Percentiles rank a stretch among this genome's conserved stretches.
phyloP scores from a whole-genome alignment of 306 rosid genomes.

The Dryas octopetala region DNA sequence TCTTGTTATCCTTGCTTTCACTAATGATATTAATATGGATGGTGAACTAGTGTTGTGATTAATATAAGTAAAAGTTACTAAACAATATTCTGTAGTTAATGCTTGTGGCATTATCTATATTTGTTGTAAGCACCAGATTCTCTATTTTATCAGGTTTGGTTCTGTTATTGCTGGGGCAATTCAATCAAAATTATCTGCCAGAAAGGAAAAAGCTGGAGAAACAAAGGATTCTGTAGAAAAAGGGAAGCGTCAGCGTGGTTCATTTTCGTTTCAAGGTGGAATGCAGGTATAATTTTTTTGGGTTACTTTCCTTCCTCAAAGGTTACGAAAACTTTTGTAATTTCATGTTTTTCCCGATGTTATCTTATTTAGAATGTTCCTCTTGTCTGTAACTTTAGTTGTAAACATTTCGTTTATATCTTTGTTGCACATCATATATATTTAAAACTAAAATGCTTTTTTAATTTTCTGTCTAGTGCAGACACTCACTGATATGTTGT shows the following conservation, averaged over 20 bases:
- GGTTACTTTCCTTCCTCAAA: constrained; percentile 21
- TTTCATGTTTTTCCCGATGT: constrained; percentile 15
- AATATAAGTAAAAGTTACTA: neutral
- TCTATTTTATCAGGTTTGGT: constrained; percentile 66
- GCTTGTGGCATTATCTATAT: neutral
- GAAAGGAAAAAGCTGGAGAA: constrained; percentile 51
- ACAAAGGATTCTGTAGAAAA: constrained; percentile 34
- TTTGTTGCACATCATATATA: constrained; percentile 1
- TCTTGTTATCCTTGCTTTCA: no score
- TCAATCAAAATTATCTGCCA: constrained; percentile 55
- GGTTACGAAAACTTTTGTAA: neutral
- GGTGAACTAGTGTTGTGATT: no score
- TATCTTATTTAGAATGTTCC: constrained; percentile 1
- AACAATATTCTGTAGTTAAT: neutral
- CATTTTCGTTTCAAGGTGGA: constrained; percentile 90
- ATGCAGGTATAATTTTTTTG: constrained; percentile 65
- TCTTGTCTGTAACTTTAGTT: neutral
- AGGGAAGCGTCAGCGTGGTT: constrained; percentile 64
- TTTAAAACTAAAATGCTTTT: constrained; percentile 7
- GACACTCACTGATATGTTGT: constrained; percentile 75
- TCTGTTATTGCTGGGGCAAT: constrained; percentile 78
- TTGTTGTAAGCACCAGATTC: constrained; percentile 10
- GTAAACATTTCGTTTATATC: constrained; percentile 9
- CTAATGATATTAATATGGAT: no score
- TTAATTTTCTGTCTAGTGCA: constrained; percentile 43